These are phyloP conservation scores for Cutaneotrichosporon cutaneum DNA, from an alignment of 1,284 basidiomycete genomes.

Conservation along the genomic window DNA sequence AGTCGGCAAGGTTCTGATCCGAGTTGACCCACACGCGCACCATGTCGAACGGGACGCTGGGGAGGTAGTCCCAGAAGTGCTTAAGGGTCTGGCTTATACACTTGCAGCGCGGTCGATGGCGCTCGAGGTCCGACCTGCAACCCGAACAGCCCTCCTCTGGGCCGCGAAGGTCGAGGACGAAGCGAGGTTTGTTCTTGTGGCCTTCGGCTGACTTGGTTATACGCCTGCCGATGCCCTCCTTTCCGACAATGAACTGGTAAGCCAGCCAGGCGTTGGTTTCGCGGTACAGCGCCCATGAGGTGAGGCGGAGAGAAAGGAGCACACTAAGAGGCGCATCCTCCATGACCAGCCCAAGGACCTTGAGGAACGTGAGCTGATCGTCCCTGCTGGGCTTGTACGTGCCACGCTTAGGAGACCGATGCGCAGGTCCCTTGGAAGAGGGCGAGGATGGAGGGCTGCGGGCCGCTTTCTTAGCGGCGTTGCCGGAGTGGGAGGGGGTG, in stretches of 20 bases:
- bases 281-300: not conserved
- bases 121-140: not conserved
- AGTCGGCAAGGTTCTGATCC: not conserved
- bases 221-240: too few relatives aligned
- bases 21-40: not conserved
- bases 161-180: not conserved
- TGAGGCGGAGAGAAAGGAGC: not conserved
- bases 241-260: not conserved
- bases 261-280: not conserved
- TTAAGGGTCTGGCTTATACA: not conserved
- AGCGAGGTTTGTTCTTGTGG: not conserved
- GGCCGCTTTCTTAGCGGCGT: not conserved
- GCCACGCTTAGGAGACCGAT: not conserved
- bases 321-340: not conserved
- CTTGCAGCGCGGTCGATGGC: not conserved
- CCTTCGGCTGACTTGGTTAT: too few relatives aligned
- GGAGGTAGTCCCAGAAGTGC: not conserved
- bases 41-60: not conserved
- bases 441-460: not conserved
- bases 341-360: not conserved
- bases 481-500: too few relatives aligned
- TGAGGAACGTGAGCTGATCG: not conserved
- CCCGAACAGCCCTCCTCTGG: not conserved
- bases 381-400: not conserved
- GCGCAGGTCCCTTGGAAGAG: not conserved